Percentiles rank a stretch among this genome's conserved stretches.
These are phyloP conservation scores for Plasmopara viticola DNA, from an alignment of 352 stramenopile species.

Conservation along the genomic window DNA sequence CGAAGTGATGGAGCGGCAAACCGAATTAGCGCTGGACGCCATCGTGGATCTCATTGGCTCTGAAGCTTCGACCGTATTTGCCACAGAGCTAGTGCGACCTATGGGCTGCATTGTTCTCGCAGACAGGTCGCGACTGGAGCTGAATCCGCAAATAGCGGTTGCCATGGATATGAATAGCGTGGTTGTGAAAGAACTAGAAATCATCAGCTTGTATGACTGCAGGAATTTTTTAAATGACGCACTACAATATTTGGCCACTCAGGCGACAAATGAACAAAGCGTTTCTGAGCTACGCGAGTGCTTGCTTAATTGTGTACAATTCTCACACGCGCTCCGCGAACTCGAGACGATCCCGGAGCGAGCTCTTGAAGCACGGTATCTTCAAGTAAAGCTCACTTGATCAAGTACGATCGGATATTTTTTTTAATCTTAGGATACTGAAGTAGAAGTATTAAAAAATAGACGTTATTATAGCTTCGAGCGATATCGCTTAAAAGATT, in stretches of 20 bases:
- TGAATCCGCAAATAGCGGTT: slow-evolving; percentile 22
- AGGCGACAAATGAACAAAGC: slow-evolving; percentile 13
- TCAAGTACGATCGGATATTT: slow-evolving; percentile 7
- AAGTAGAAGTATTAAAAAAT: too few species aligned
- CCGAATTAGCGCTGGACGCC: slow-evolving; percentile 29
- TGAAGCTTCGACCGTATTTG: slow-evolving; percentile 36
- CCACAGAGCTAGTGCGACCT: slow-evolving; percentile 34
- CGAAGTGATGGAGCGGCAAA: slow-evolving; percentile 18
- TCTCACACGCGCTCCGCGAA: slow-evolving; percentile 17
- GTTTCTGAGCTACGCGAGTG: slow-evolving; percentile 18
- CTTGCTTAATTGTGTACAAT: slow-evolving; percentile 16
- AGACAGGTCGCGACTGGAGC: slow-evolving; percentile 27
- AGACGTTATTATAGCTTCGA: slow-evolving; percentile 20
- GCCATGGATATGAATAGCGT: slow-evolving; percentile 65
- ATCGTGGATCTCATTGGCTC: slow-evolving; percentile 50
- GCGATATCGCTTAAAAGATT: slow-evolving; percentile 74
- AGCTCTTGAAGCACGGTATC: slow-evolving; percentile 18
- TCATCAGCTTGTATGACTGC: slow-evolving; percentile 37
- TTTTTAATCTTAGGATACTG: background rate
- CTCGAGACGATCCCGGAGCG: slow-evolving; percentile 22
- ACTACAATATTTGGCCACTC: slow-evolving; percentile 36
- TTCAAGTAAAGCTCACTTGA: slow-evolving; percentile 16
- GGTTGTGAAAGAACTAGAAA: slow-evolving; percentile 57
- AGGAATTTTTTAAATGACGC: slow-evolving; percentile 23
- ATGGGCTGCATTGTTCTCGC: slow-evolving; percentile 42